A percentile compares a stretch with the other conserved stretches of the same genome.
These are phyloP conservation scores for Amaranthus cruentus DNA, from an alignment of 148 eudicot genomes.

Conservation along the genomic window DNA sequence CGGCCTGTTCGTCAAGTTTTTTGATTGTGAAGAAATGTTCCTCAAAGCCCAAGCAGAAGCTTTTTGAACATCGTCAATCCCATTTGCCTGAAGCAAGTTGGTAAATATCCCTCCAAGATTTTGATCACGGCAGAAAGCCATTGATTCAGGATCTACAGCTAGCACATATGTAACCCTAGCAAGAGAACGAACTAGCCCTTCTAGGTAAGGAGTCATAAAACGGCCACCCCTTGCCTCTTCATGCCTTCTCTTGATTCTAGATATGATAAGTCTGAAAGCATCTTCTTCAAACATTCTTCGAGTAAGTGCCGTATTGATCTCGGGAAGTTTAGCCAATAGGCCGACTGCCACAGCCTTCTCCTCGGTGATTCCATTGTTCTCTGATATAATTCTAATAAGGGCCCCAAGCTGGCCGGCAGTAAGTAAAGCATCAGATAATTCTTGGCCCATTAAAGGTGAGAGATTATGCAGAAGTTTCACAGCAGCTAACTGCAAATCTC, in stretches of 20 bases:
- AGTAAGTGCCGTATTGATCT: conserved; percentile 55
- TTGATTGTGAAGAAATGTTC: conserved; percentile 57
- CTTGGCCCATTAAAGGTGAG: conserved; percentile 75
- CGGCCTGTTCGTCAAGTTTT: conserved; percentile 49
- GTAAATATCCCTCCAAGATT: conserved; percentile 50
- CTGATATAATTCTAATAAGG: conserved; percentile 52
- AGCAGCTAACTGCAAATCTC: conserved; percentile 58
- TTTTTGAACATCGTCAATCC: conserved; percentile 78
- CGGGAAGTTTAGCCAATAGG: conserved; percentile 74
- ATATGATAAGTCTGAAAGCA: conserved; percentile 46
- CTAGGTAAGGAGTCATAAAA: conserved; percentile 68
- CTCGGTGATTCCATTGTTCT: conserved; percentile 52
- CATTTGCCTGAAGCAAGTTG: conserved; percentile 63
- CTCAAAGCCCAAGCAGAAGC: conserved; percentile 77
- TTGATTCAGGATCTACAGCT: conserved; percentile 46
- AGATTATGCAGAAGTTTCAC: conserved; percentile 74
- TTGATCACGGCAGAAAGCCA: conserved; percentile 53
- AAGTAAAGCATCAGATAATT: conserved; percentile 61
- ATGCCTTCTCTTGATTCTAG: conserved; percentile 44
- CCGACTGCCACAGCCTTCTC: conserved; percentile 86
- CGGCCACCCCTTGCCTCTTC: conserved; percentile 69
- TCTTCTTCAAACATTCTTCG: conserved; percentile 60
- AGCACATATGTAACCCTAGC: conserved; percentile 63
- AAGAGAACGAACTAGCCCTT: conserved; percentile 78
- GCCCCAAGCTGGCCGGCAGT: conserved; percentile 76